Conservation (phyloP, 192 early-diverging fungal species). For the Coemansia sp. region DNA sequence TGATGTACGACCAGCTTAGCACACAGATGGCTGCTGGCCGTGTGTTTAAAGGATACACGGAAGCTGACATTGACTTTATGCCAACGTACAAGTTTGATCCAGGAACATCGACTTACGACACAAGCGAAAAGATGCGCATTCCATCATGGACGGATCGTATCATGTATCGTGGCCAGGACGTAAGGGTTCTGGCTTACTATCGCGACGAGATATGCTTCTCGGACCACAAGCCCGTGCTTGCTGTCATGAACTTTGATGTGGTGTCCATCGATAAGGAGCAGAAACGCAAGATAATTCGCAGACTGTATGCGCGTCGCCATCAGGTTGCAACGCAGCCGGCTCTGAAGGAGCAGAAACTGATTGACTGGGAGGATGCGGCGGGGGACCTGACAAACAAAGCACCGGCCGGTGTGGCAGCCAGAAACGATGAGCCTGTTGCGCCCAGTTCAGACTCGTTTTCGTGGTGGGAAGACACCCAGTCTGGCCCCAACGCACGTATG, state of each 20-base stretch:
- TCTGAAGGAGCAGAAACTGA: slow-evolving; percentile 23
- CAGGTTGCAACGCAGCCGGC: slow-evolving; percentile 6
- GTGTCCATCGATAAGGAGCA: slow-evolving; percentile 44
- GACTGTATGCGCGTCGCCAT: slow-evolving; percentile 34
- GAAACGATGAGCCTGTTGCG: slow-evolving; percentile 13
- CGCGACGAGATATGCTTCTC: slow-evolving; percentile 49
- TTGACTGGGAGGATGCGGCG: slow-evolving; percentile 29
- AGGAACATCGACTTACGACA: slow-evolving; percentile 81
- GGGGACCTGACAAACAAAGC: background rate
- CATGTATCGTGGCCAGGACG: slow-evolving; percentile 42
- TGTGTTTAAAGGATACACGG: slow-evolving; percentile 77
- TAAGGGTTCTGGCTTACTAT: slow-evolving; percentile 41
- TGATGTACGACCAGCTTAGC: slow-evolving; percentile 63
- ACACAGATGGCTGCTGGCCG: slow-evolving; percentile 60
- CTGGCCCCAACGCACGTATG: background rate
- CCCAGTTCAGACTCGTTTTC: slow-evolving; percentile 37
- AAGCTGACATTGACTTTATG: slow-evolving; percentile 78
- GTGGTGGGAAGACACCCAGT: slow-evolving; percentile 35
- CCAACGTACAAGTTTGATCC: slow-evolving; percentile 98
- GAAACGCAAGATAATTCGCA: slow-evolving; percentile 34
- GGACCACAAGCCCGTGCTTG: slow-evolving; percentile 54
- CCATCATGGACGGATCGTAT: slow-evolving; percentile 98
- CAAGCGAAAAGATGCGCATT: slow-evolving; percentile 89
- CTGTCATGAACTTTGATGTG: slow-evolving; percentile 46
- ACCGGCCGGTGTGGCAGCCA: background rate